Base-by-base conservation (phyloP, 257 asterid genomes). In the Solanum appendiculatum region DNA sequence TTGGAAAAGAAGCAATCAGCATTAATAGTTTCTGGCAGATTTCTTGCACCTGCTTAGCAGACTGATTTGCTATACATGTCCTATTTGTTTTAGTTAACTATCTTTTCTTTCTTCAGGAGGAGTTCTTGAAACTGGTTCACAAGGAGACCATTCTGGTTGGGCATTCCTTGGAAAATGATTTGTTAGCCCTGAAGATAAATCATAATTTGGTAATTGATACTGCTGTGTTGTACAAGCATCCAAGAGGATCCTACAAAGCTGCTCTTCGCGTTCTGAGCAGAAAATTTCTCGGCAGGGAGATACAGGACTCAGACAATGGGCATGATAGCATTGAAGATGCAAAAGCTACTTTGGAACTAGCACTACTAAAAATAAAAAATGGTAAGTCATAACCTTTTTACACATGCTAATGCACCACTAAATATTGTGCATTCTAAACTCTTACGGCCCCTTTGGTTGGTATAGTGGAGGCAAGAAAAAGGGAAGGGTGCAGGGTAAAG, bases 281-380 rank as follows among this genome's bases (percentile, higher is more conserved):
- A 88, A 95, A 77, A 90, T 95, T 94, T 88, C 99, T 95, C 80
- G 91, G 91, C 84, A 93, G 95, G 91, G 98, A 90, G 91, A 97
- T 97, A 87, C 99, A 96, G 87, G 94, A 91, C 89, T 95, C 99
- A 23, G 97, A 90, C 87, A 95, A 93, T 72, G 99, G 99, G 60
- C 99, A 96, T 63, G 99, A 97, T 88, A 96, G 99, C 72, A 89
- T 91, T 34, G 99, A 97, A 91, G 99, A 97, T 91, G 99, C 99
- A 77, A 93, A 95, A 93, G 99, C 99, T 74, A 88, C 99, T 2
- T 85, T 96, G 95, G 98, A 97, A 77, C 95, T 97, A 84, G 98
- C 98, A 11, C 87, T 95, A 89, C 91, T 96, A 75, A 97, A 97
- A 92, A 86, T 94, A 68, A 92, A 73, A 70, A 88, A 94, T 40